phyloP scores from a whole-genome alignment of 2,329 filamentous ascomycete species.

The Coleophoma eucalyptorum region DNA sequence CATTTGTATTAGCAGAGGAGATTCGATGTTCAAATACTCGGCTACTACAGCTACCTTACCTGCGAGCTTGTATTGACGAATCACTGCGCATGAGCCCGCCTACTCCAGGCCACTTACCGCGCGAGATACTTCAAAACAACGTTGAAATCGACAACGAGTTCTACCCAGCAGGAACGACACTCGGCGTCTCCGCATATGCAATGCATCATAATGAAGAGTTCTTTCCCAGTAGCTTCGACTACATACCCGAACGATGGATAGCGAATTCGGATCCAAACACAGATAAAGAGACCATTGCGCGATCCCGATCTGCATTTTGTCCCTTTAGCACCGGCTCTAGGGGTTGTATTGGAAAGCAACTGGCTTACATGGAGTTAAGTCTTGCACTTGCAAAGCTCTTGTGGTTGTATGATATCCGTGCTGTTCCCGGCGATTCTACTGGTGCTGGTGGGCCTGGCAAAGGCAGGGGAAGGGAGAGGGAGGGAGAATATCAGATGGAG shows the following conservation, averaged over 20 bases:
- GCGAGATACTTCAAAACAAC: slow-evolving; percentile 31
- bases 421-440: slow-evolving; percentile 33
- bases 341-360: slow-evolving; percentile 17
- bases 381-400: slow-evolving; percentile 13
- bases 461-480: slow-evolving; percentile 49
- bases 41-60: not conserved
- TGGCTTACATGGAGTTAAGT: slow-evolving; percentile 19
- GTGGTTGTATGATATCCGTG: slow-evolving; percentile 5
- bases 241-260: slow-evolving; percentile 35
- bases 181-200: slow-evolving; percentile 33
- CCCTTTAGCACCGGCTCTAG: slow-evolving; percentile 20
- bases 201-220: slow-evolving; percentile 18
- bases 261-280: not conserved
- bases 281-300: not conserved
- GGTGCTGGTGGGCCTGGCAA: slow-evolving; percentile 44
- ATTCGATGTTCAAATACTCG: not conserved
- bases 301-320: slow-evolving; percentile 10
- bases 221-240: not conserved
- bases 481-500: slow-evolving; percentile 54
- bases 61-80: slow-evolving; percentile 42
- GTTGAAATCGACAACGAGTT: slow-evolving; percentile 18
- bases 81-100: slow-evolving; percentile 40
- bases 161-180: slow-evolving; percentile 22
- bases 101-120: slow-evolving; percentile 37
- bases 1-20: not conserved